Percentiles rank a stretch among this genome's conserved stretches.
phyloP scores from a whole-genome alignment of 305 asterid species.

The Fraxinus floribunda region DNA sequence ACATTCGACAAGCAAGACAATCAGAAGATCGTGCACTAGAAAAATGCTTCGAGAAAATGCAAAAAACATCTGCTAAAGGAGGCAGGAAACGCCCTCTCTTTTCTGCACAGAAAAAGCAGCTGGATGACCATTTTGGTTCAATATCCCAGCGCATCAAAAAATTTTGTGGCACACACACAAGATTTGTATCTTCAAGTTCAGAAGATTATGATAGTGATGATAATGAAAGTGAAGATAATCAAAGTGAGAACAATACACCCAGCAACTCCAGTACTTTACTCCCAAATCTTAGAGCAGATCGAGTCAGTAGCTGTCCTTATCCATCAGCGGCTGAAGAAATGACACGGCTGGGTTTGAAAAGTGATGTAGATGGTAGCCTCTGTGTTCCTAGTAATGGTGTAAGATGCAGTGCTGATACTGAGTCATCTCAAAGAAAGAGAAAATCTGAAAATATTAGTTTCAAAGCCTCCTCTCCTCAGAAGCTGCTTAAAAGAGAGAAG shows the following conservation, averaged over 20 bases:
- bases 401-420: slow-evolving; percentile 33
- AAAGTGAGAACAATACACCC: slow-evolving; percentile 29
- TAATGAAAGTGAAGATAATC: slow-evolving; percentile 36
- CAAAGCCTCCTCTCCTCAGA: slow-evolving; percentile 32
- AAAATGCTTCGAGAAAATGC: slow-evolving; percentile 47
- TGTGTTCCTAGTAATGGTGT: slow-evolving; percentile 28
- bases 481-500: slow-evolving; percentile 42
- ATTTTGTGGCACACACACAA: slow-evolving; percentile 64
- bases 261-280: slow-evolving; percentile 30
- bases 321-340: slow-evolving; percentile 93
- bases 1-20: slow-evolving; percentile 46
- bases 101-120: slow-evolving; percentile 50
- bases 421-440: slow-evolving; percentile 53
- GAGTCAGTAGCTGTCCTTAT: slow-evolving; percentile 80
- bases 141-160: slow-evolving; percentile 59
- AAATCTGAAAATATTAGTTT: slow-evolving; percentile 38
- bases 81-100: slow-evolving; percentile 54
- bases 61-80: slow-evolving; percentile 37
- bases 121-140: slow-evolving; percentile 64
- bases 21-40: slow-evolving; percentile 44
- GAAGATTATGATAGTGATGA: slow-evolving; percentile 58
- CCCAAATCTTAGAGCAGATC: slow-evolving; percentile 49
- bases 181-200: slow-evolving; percentile 62
- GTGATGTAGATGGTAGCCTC: slow-evolving; percentile 33
- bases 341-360: slow-evolving; percentile 66